These are phyloP conservation scores for Zymoseptoria pseudotritici DNA, from an alignment of 2,329 filamentous ascomycete species.

Conservation along the genomic window DNA sequence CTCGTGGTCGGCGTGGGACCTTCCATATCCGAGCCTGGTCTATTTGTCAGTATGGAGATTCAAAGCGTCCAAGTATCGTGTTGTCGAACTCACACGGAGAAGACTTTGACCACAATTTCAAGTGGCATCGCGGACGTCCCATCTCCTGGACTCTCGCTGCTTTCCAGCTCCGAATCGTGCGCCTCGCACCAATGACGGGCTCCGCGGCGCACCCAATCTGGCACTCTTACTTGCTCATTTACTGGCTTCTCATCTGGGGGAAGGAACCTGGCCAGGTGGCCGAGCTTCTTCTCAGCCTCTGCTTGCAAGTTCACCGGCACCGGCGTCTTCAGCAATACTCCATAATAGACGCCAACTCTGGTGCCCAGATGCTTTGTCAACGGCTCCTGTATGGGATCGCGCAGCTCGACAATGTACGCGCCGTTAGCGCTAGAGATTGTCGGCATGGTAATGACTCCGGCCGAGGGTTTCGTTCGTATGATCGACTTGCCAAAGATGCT, in stretches of 20 bases:
- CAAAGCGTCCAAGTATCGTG: not conserved
- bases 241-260: not conserved
- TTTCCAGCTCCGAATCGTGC: not conserved
- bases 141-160: not conserved
- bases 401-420: not conserved
- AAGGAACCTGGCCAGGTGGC: not conserved
- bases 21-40: not conserved
- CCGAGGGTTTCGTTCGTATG: not conserved
- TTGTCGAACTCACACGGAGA: not conserved
- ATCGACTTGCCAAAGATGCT: not conserved
- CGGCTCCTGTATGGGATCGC: not conserved
- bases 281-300: not conserved
- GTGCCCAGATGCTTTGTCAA: not conserved
- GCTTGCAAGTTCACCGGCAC: not conserved
- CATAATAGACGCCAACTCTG: not conserved
- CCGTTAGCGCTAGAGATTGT: not conserved
- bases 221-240: not conserved
- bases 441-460: not conserved
- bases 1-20: not conserved
- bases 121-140: not conserved
- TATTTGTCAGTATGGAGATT: not conserved
- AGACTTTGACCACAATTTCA: conserved; percentile 3
- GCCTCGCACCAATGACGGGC: not conserved
- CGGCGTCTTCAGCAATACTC: not conserved
- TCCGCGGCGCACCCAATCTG: no score